Evolutionary conservation across 345 rosid genomes (phyloP).

Genomic region (Moricandia arvensis): DNA sequence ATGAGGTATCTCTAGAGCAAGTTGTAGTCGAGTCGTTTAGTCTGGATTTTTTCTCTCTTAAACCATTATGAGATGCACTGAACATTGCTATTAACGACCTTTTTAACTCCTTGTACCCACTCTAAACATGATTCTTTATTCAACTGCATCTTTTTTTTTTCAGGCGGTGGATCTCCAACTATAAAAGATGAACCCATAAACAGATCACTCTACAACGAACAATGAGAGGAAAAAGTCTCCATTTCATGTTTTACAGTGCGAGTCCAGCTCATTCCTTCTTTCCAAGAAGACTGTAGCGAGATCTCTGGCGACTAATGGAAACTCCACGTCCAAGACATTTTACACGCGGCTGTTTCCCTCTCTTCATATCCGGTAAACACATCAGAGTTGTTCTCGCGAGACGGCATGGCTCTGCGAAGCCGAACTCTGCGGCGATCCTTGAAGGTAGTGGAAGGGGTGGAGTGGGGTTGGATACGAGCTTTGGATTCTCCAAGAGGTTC

Average conservation of each 20-base stretch:
- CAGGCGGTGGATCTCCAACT: too few relatives aligned
- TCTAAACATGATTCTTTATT: too few relatives aligned
- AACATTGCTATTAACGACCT: too few relatives aligned
- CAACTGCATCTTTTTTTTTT: too few relatives aligned
- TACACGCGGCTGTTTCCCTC: constrained; percentile 80
- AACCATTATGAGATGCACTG: too few relatives aligned
- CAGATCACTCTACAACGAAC: constrained; percentile 14
- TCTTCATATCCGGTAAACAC: constrained; percentile 85
- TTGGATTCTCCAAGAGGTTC: too few relatives aligned
- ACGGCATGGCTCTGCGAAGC: constrained; percentile 63
- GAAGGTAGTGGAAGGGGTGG: constrained; percentile 52
- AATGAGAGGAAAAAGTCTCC: constrained; percentile 67
- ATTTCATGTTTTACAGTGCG: constrained; percentile 76
- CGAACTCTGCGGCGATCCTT: constrained; percentile 38
- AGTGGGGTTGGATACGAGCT: constrained; percentile 59
- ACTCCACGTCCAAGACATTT: constrained; percentile 69
- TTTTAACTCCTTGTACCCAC: too few relatives aligned
- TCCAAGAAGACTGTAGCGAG: constrained; percentile 74
- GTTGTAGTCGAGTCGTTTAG: too few relatives aligned
- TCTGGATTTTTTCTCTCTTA: too few relatives aligned
- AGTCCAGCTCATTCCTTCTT: constrained; percentile 74
- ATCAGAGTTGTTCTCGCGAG: constrained; percentile 69
- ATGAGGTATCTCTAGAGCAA: too few relatives aligned
- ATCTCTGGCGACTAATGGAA: constrained; percentile 66
- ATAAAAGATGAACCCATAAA: too few relatives aligned